These are phyloP conservation scores for Micractinium conductrix DNA, from an alignment of 139 green algal species.

Conservation along the genomic window DNA sequence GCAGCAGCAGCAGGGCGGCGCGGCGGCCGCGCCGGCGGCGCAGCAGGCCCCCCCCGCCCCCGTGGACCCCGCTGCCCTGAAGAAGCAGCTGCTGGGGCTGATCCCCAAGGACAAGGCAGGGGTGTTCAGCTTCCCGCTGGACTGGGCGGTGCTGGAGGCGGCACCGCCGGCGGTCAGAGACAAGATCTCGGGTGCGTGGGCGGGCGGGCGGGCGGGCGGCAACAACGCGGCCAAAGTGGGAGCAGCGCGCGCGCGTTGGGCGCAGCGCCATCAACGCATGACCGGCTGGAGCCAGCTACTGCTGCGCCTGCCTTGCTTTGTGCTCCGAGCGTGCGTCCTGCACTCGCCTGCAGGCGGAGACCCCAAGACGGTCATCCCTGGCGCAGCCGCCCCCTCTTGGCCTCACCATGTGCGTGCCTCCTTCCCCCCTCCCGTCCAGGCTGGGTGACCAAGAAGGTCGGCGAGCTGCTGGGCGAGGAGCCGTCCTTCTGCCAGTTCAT, in stretches of 20 bases:
- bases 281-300: too few relatives aligned
- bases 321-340: too few relatives aligned
- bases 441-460: conserved; percentile 87
- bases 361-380: too few relatives aligned
- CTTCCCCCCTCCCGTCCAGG: conserved; percentile 21
- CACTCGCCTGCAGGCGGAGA: too few relatives aligned
- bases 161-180: conserved; percentile 39
- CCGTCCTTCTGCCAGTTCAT: conserved; percentile 60
- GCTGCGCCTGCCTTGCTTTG: too few relatives aligned
- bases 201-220: neutral
- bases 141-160: conserved; percentile 79
- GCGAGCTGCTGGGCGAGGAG: conserved; percentile 76
- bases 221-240: too few relatives aligned
- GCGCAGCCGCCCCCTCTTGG: too few relatives aligned
- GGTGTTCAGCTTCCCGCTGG: conserved; percentile 77
- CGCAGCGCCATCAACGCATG: too few relatives aligned
- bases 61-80: conserved; percentile 24
- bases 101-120: conserved; percentile 79
- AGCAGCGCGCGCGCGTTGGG: too few relatives aligned
- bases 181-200: conserved; percentile 43
- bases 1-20: conserved; percentile 24
- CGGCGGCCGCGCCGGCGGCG: neutral
- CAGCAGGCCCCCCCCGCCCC: neutral
- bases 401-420: too few relatives aligned
- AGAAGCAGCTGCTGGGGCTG: conserved; percentile 71